Evolutionary conservation across 805 yeast genomes (phyloP), one percentile per base, ranked within the genome.

Genomic region (Candida hungchunana): DNA sequence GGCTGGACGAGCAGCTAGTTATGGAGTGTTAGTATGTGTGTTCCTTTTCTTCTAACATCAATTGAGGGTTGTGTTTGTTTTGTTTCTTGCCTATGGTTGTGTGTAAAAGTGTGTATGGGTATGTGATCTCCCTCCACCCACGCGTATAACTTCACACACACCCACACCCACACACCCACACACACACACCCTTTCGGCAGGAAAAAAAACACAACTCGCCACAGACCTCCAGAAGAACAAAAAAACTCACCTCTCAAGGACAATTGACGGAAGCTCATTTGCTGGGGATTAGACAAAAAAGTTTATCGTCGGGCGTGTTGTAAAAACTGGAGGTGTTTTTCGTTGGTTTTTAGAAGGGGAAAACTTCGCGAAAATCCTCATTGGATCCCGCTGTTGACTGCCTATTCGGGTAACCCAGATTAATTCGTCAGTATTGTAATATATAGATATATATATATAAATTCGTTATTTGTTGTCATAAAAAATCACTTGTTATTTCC

Each of bases 181-280:
- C 30, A 14, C 26, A 15, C 31, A 16, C 8, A 18, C 31, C 9
- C 29, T 14, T 7, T 12, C 29, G 15, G 19, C 9, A 7, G 9
- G 16, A 9, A 19, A 24, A 26, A 16, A 10, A 29, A 53, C 56
- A 8, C 27, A 25, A 25, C n/a, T 25, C 14, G 27, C 10, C 15
- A n/a, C n/a, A n/a, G n/a, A n/a, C n/a, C n/a, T n/a, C n/a, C 24
- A 19, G 15, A 15, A 12, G 5, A 22, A 15, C 19, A 28, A 12
- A 6, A 5, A 11, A 17, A 32, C 35, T 29, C 41, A 54, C 57
- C 59, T 51, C 52, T 53, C 40, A 49, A 39, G 18, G 58, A 48
- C 42, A 53, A 47, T 54, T 53, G 55, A 39, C 51, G 56, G 41
- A 54, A 45, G 45, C 55, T 50, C 46, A 42, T 42, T n/a, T n/a